phyloP scores from a whole-genome alignment of 1,139 yeast genomes.

The Wickerhamomyces sp. region DNA sequence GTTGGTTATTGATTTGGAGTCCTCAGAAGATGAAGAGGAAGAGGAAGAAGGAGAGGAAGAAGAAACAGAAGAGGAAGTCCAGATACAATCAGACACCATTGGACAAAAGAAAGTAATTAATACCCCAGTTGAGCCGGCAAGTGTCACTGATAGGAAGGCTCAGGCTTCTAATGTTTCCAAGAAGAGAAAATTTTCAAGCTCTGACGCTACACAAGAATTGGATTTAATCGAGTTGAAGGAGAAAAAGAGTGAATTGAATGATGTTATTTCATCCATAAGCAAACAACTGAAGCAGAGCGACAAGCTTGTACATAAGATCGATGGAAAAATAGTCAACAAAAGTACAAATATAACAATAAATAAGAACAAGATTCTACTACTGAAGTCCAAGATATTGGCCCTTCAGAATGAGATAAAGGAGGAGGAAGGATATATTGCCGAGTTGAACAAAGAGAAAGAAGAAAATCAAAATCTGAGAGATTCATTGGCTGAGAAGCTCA shows the following conservation, averaged over 20 bases:
- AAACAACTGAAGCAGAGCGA: slow-evolving; percentile 1
- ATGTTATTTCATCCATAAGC: slow-evolving; percentile 4
- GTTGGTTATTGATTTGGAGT: slow-evolving; percentile 19
- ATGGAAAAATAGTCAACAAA: background rate
- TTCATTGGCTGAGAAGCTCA: slow-evolving; percentile 7
- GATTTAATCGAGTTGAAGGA: slow-evolving; percentile 3
- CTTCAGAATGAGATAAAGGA: slow-evolving; percentile 2
- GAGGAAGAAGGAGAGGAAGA: background rate
- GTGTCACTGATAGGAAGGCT: too few relatives aligned
- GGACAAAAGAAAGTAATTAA: too few relatives aligned
- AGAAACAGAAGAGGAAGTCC: background rate
- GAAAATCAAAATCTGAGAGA: slow-evolving; percentile 3
- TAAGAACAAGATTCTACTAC: background rate
- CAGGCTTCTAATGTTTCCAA: background rate
- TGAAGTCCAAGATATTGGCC: slow-evolving; percentile 1
- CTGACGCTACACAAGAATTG: background rate
- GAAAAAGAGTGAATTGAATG: slow-evolving; percentile 6
- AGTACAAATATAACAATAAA: background rate
- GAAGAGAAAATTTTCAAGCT: slow-evolving; percentile 6
- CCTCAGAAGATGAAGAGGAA: slow-evolving; percentile 17
- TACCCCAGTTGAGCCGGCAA: too few relatives aligned
- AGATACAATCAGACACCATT: too few relatives aligned
- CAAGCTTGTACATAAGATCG: background rate
- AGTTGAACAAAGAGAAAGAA: slow-evolving; percentile 1
- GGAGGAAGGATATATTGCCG: background rate